Evolutionary conservation across 2,329 filamentous ascomycete genomes (phyloP).

Genomic region (Fonsecaea multimorphosa): DNA sequence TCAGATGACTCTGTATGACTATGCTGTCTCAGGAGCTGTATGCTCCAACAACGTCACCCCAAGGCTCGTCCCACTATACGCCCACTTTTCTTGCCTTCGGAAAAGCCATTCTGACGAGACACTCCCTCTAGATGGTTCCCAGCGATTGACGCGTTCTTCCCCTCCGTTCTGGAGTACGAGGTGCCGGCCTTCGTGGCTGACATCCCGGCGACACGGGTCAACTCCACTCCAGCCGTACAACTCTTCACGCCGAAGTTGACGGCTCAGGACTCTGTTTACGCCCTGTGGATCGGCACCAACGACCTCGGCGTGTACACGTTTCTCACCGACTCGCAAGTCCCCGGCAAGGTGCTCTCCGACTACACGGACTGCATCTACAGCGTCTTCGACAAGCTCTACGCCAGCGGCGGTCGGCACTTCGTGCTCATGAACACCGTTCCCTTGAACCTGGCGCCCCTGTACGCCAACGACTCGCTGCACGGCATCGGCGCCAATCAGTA

Average conservation of each 20-base stretch:
- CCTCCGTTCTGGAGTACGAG: conserved; percentile 68
- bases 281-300: conserved; percentile 82
- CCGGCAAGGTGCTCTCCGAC: conserved; percentile 65
- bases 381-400: conserved; percentile 68
- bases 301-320: conserved; percentile 73
- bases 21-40: conserved; percentile 74
- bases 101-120: conserved; percentile 4
- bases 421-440: conserved; percentile 74
- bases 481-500: conserved; percentile 54
- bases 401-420: conserved; percentile 70
- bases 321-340: conserved; percentile 67
- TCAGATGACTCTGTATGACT: conserved; percentile 60
- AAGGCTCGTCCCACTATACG: conserved; percentile 8
- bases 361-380: conserved; percentile 73
- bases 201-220: conserved; percentile 31
- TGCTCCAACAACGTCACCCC: conserved; percentile 73
- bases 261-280: conserved; percentile 62
- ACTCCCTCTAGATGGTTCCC: conserved; percentile 53
- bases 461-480: conserved; percentile 59
- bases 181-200: conserved; percentile 64
- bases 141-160: conserved; percentile 62
- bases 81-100: background rate
- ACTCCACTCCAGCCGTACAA: conserved; percentile 29
- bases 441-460: conserved; percentile 70
- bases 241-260: conserved; percentile 32